Evolutionary conservation across 1,284 basidiomycete genomes (phyloP).

Genomic region (Apiotrichum gracile): DNA sequence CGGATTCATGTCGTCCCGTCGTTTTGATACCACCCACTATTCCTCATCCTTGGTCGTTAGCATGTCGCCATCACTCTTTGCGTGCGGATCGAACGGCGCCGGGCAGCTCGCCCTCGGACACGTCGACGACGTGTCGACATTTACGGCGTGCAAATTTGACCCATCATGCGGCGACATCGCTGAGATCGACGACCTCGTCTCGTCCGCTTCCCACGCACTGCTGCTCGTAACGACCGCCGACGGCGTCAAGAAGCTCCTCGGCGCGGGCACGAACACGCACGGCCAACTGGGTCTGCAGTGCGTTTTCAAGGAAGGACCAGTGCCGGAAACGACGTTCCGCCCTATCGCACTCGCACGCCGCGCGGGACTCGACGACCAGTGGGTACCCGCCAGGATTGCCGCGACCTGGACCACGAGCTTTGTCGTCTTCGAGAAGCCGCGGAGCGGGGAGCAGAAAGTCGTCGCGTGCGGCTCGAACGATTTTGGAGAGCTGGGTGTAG

Average conservation of each 20-base stretch:
- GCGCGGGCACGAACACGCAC: constrained; percentile 39
- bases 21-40: not conserved
- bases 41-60: not conserved
- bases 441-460: constrained; percentile 54
- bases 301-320: constrained; percentile 17
- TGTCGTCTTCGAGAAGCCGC: constrained; percentile 46
- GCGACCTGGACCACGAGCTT: constrained; percentile 79
- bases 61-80: constrained; percentile 43
- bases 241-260: constrained; percentile 19
- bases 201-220: constrained; percentile 33
- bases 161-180: constrained; percentile 13
- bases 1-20: not conserved
- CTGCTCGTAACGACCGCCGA: constrained; percentile 16
- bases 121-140: constrained; percentile 56
- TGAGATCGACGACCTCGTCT: constrained; percentile 30
- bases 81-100: constrained; percentile 69
- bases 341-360: constrained; percentile 16
- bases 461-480: constrained; percentile 75
- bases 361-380: constrained; percentile 14
- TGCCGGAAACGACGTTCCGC: constrained; percentile 25
- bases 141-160: constrained; percentile 50
- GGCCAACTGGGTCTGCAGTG: constrained; percentile 38
- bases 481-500: constrained; percentile 68
- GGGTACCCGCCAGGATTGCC: constrained; percentile 49
- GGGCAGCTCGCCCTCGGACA: constrained; percentile 64